Base-by-base conservation (phyloP, 2,329 filamentous ascomycete species). In the Colletotrichum sp. region DNA sequence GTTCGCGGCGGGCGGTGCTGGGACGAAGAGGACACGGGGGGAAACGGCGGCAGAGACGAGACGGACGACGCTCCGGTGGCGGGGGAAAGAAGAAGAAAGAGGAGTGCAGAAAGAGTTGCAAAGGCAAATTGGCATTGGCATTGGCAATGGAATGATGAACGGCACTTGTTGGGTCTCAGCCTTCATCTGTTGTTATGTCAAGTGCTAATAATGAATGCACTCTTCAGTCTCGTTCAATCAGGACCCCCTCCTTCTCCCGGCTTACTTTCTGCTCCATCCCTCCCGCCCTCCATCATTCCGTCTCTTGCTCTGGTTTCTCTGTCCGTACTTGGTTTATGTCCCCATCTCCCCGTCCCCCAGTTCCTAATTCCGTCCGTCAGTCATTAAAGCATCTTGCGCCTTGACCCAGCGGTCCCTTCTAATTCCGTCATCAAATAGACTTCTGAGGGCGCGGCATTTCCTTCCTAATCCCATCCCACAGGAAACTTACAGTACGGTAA, bases 341-440 rank as follows among this genome's bases (percentile, higher is more conserved):
- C 59, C 59, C 28, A 8, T 30, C 18, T 62, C 59, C 28, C 26
- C 16, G 55, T 28, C 55, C 55, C 55, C 55, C 55, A 28, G 55
- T 59, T 21, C 44, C 44, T 49, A 49, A 49, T 13, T 21, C 44
- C 44, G n/a, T 64, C 62, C 62, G 62, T 64, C 34, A 49, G 62
- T 64, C 15, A 49, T 52, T 15, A 26, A 59, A 34, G 49, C 66
- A 68, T 21, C 44, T 36, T 68, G 68, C 57, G 59, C 66, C 66
- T 52, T 68, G 52, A 39, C 52, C 66, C 52, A 26, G 52, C 52
- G 52, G 34, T 44, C 52, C 66, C 66, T 68, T 63, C 34, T 62
- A 72, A 67, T 75, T 75, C 68, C 72, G 72, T 75, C 68, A 72
- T 75, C 52, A 63, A 63, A 67, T 75, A 72, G 55, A 75, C 68